Evolutionary conservation across 225 moss, liverwort and hornwort genomes (phyloP).

Genomic region (Bryoerythrophyllum caledonicum): DNA sequence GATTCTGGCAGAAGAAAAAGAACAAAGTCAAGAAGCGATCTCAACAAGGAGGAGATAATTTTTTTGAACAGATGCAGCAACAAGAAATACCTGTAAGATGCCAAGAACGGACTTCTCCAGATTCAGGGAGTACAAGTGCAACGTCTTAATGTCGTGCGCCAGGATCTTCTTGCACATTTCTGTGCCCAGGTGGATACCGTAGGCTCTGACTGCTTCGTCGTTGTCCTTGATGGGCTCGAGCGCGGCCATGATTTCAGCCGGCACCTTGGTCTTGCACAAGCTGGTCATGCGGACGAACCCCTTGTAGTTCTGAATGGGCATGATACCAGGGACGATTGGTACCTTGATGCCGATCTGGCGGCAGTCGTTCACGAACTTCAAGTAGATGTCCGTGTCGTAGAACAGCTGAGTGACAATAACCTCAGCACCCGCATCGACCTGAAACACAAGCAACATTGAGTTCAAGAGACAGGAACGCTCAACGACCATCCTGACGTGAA

Average conservation of each 20-base stretch:
- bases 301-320: constrained; percentile 96
- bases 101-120: constrained; percentile 89
- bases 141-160: constrained; percentile 70
- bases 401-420: constrained; percentile 94
- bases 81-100: constrained; percentile 76
- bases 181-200: constrained; percentile 87
- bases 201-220: constrained; percentile 87
- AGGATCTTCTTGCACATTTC: constrained; percentile 98
- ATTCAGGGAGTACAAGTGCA: constrained; percentile 95
- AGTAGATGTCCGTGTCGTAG: constrained; percentile 79
- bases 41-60: not conserved
- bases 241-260: constrained; percentile 71
- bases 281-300: constrained; percentile 95
- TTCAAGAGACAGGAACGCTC: not conserved
- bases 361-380: constrained; percentile 94
- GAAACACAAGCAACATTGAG: not conserved
- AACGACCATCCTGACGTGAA: not conserved
- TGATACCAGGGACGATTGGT: constrained; percentile 92
- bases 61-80: not conserved
- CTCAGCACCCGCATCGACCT: constrained; percentile 93
- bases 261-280: constrained; percentile 98
- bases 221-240: constrained; percentile 97
- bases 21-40: not conserved
- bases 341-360: constrained; percentile 86
- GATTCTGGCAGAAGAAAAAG: constrained; percentile 49